Evolutionary conservation across 2,329 filamentous ascomycete genomes (phyloP), one percentile per base, ranked within the genome.

Genomic region (Alternaria burnsii): DNA sequence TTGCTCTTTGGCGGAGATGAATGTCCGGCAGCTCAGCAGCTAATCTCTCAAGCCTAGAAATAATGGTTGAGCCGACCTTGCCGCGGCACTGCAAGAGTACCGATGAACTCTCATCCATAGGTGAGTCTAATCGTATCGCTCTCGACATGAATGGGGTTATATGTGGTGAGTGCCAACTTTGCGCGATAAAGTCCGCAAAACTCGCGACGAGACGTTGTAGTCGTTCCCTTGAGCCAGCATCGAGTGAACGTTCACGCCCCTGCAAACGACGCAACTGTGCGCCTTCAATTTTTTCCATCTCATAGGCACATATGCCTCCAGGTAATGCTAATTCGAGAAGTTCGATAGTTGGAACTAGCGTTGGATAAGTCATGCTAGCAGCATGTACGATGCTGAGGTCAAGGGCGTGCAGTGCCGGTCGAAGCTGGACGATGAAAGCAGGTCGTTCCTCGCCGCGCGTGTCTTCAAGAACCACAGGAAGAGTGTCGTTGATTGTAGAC

Each of bases 181-280:
- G 60, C 7, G 74, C 74, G 12, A 79, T 42, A 16, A 74, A 60
- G 3, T 46, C 36, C 1, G 76, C 75, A 42, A 79, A 73, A 38
- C 67, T 71, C n/a, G 50, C 38, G 8, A 79, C 48, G 7, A 79
- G 64, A 1, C 20, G 63, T 34, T 67, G 30, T 36, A 75, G 69
- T 38, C 63, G 46, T 16, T 70, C 8, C 51, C 46, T 26, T 40
- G 55, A 16, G 18, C 43, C 1, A 4, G 26, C 9, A 26, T 59
- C 51, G 28, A 69, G 16, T 5, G 16, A 53, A 14, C 5, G n/a
- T 10, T 34, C n/a, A 14, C 46, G 60, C n/a, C 56, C 47, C 5
- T 65, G 61, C 12, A 71, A 48, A 12, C 56, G 57, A 8, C 62
- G 69, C 24, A 74, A 62, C 5, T 74, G 70, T 3, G 55, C 55